Evolutionary conservation across 495 filamentous ascomycete species (phyloP).

Genomic region (Tuber brumale): DNA sequence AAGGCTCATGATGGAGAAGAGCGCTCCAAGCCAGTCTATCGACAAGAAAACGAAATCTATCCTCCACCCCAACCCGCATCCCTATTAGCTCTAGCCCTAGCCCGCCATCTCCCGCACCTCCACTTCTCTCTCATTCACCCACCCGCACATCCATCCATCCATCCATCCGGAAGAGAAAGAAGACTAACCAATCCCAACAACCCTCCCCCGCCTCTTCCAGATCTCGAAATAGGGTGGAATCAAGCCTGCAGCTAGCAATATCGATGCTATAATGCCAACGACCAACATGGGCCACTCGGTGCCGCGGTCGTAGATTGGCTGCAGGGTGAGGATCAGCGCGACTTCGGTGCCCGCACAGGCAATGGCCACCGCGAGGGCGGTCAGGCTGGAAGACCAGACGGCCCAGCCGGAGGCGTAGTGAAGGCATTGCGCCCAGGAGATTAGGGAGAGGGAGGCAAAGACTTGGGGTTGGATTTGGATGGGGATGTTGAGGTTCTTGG

Average conservation of each 20-base stretch:
- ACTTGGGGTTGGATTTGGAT: constrained; percentile 68
- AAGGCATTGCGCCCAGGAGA: constrained; percentile 64
- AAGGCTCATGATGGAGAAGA: constrained; percentile 70
- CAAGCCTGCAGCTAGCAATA: constrained; percentile 56
- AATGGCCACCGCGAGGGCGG: constrained; percentile 34
- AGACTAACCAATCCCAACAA: constrained; percentile 58
- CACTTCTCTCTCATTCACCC: too few species aligned
- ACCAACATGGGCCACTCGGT: constrained; percentile 54
- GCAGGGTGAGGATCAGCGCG: constrained; percentile 57
- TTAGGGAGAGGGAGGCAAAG: constrained; percentile 58
- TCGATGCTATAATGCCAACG: constrained; percentile 56
- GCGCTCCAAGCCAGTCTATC: constrained; percentile 64
- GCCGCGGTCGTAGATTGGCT: constrained; percentile 50
- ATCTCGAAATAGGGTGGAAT: constrained; percentile 67
- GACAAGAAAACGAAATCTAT: constrained; percentile 50
- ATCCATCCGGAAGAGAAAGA: constrained; percentile 34
- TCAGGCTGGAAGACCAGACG: constrained; percentile 12
- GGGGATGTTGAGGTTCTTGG: constrained; percentile 65
- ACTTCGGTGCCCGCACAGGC: constrained; percentile 56
- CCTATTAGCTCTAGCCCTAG: background rate
- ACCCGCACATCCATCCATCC: background rate
- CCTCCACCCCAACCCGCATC: background rate
- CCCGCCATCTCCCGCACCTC: background rate
- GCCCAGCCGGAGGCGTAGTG: constrained; percentile 46
- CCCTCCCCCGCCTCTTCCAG: constrained; percentile 61